phyloP scores from a whole-genome alignment of 345 rosid genomes.

The Atalantia buxifolia region DNA sequence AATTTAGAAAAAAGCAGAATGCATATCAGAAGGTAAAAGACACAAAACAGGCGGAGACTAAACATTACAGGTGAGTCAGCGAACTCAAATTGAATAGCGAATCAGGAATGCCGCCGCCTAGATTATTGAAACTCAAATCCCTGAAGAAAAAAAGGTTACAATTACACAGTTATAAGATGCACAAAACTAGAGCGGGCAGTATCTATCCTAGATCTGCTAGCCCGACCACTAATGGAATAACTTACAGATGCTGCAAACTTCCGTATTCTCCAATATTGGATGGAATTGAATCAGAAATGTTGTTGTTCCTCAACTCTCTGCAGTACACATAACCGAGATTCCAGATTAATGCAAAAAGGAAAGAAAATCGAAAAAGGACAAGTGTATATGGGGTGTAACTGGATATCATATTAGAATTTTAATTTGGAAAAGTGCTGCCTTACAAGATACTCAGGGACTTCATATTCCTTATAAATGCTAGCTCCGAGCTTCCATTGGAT shows the following conservation, averaged over 20 bases:
- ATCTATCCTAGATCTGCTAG: too few species aligned
- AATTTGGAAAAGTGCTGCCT: conserved; percentile 16
- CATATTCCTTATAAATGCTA: conserved; percentile 50
- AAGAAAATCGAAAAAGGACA: neutral
- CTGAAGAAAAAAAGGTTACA: conserved; percentile 20
- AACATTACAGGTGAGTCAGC: conserved; percentile 51
- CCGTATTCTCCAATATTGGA: conserved; percentile 45
- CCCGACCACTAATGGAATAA: neutral
- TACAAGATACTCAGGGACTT: conserved; percentile 46
- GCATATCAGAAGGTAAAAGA: neutral
- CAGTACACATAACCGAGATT: conserved; percentile 2
- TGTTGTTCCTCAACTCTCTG: conserved; percentile 57
- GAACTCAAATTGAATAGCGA: conserved; percentile 35
- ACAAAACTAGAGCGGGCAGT: too few species aligned
- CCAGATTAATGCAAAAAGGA: neutral
- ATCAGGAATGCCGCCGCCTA: conserved; percentile 38
- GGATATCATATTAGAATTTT: neutral
- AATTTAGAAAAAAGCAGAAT: neutral
- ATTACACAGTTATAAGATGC: neutral
- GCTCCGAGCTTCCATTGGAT: conserved; percentile 47
- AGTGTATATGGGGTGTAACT: neutral
- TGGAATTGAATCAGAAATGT: conserved; percentile 55
- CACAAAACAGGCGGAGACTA: neutral
- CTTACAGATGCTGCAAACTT: conserved; percentile 57
- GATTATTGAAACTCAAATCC: conserved; percentile 63